phyloP scores from a whole-genome alignment of 2,329 filamentous ascomycete species.

The Chaetomiaceae sp. region DNA sequence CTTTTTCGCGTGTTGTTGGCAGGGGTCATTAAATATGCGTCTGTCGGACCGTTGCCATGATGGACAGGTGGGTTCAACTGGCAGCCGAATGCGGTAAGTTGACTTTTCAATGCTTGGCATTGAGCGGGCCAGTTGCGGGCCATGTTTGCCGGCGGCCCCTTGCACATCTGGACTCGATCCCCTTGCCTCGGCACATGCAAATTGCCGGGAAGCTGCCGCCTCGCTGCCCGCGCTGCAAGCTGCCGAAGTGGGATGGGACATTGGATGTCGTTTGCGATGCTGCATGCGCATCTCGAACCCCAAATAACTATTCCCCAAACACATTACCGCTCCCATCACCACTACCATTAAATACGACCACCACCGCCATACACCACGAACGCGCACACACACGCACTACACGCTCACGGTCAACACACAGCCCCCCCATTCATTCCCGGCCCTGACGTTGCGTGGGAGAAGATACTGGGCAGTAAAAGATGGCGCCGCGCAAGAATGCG shows the following conservation, averaged over 20 bases:
- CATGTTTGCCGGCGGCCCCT: not conserved
- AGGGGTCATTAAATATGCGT: slow-evolving; percentile 16
- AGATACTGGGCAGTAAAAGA: no score
- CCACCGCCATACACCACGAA: not conserved
- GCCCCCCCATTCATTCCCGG: no score
- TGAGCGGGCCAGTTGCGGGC: no score
- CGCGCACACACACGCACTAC: not conserved
- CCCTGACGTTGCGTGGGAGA: no score
- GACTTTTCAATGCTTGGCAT: not conserved
- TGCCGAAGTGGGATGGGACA: not conserved
- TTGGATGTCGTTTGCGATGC: not conserved
- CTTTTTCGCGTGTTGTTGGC: slow-evolving; percentile 25
- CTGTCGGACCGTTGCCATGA: not conserved
- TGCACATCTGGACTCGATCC: slow-evolving; percentile 9
- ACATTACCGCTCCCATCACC: no score
- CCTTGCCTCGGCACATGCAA: slow-evolving; percentile 32
- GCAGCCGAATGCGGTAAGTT: not conserved
- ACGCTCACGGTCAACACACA: not conserved
- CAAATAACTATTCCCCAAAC: no score
- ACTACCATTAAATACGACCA: no score
- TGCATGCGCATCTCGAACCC: no score
- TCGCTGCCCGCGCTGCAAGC: not conserved
- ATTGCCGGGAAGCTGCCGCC: slow-evolving; percentile 16
- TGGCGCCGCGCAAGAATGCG: slow-evolving; percentile 50
- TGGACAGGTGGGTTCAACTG: slow-evolving; percentile 9